Evolutionary conservation across 2,329 filamentous ascomycete genomes (phyloP).

Genomic region (Claviceps arundinis): DNA sequence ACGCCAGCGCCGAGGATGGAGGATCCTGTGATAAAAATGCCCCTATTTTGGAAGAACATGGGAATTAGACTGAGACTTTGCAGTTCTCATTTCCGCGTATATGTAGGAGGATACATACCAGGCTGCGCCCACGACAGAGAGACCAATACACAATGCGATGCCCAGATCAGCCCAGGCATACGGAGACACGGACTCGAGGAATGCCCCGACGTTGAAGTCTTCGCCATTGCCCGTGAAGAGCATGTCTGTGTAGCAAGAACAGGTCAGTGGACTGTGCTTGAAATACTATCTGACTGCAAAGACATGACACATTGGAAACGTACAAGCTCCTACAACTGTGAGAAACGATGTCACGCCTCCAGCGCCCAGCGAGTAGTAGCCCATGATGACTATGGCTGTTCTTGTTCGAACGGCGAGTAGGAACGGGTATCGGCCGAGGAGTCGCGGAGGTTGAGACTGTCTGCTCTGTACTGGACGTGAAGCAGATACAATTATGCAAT

Average conservation of each 20-base stretch:
- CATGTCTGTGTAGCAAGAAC: conserved; percentile 56
- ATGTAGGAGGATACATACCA: conserved; percentile 47
- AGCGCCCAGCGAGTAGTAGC: conserved; percentile 56
- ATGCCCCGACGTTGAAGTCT: conserved; percentile 91
- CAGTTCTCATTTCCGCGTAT: background rate
- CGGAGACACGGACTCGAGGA: conserved; percentile 86
- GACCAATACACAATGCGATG: conserved; percentile 85
- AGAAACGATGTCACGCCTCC: conserved; percentile 56
- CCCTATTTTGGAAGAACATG: conserved; percentile 42
- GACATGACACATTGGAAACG: conserved; percentile 18
- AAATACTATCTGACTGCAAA: background rate
- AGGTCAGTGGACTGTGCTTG: background rate
- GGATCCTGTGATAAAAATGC: conserved; percentile 96
- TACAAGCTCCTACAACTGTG: conserved; percentile 66
- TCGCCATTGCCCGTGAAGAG: conserved; percentile 95
- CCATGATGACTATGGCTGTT: conserved; percentile 39
- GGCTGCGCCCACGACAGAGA: conserved; percentile 93
- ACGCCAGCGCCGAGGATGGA: conserved; percentile 96
- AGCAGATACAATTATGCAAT: background rate
- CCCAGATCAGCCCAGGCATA: conserved; percentile 87
- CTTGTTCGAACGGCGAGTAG: background rate
- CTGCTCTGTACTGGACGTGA: background rate
- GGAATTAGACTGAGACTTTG: background rate
- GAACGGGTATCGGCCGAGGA: background rate
- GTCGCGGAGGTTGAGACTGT: background rate